Evolutionary conservation across 2,329 filamentous ascomycete species (phyloP), one percentile per base, ranked within the genome.

Genomic region (Fusarium ramigenum): DNA sequence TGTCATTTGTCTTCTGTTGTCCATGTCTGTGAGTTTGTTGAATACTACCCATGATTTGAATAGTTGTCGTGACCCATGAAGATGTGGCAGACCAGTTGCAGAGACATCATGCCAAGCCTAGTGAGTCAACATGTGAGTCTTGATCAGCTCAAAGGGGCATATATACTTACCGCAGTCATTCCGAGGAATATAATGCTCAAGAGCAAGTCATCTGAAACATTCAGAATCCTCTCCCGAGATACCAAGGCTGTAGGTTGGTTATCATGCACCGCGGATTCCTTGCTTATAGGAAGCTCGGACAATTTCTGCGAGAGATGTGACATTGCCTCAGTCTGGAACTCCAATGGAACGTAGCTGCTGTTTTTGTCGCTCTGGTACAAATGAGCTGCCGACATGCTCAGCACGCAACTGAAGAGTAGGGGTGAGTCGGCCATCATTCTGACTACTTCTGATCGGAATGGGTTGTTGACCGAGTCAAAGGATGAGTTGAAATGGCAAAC

Each of bases 361-460:
- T 7, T 23, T 16, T 58, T n/a, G 15, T 70, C 43, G 4, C 65
- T 42, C 8, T 70, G 66, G 32, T 73, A 74, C 0, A 74, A 43
- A 25, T 74, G 70, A 12, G 72, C 72, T 10, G 70, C 70, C 4
- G 70, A 74, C 66, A 74, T 74, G 34, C 72, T 74, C 23, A 74
- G 14, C 4, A 74, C 53, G 2, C 66, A 70, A 7, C 66, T 34
- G 23, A 64, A 64, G 3, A 74, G 36, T 2, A 74, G 10, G 3
- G 66, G 53, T 3, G 70, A 74, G 11, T 57, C 25, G 0, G 57
- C 30, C 18, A 74, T 73, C 63, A 74, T 58, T 16, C 37, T 60
- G 9, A 57, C 47, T 12, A 74, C 60, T n/a, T 74, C 57, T n/a
- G 70, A 74, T 19, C 70, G 36, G 30, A 73, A 74, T 1, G 70